Percentiles rank a stretch among this genome's conserved stretches.
These are phyloP conservation scores for Ettlia oleoabundans DNA, from an alignment of 139 green algal species.

Conservation along the genomic window DNA sequence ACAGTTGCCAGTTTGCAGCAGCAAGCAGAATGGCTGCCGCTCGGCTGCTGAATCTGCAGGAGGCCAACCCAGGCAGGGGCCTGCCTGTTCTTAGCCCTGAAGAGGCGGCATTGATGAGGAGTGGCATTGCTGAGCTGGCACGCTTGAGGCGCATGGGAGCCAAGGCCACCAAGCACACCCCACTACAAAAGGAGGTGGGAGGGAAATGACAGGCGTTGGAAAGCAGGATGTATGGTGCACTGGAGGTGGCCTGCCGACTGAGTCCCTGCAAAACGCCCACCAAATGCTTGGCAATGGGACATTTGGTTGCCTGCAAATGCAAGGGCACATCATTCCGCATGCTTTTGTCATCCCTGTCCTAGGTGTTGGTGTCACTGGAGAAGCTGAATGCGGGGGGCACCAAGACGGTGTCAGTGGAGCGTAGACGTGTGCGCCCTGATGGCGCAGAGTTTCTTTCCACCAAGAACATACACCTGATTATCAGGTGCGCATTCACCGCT, in stretches of 20 bases:
- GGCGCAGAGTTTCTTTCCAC: slow-evolving; percentile 6
- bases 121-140: slow-evolving; percentile 41
- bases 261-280: too few relatives aligned
- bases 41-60: neutral
- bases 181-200: slow-evolving; percentile 36
- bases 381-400: slow-evolving; percentile 48
- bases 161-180: slow-evolving; percentile 44
- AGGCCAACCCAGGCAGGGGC: slow-evolving; percentile 43
- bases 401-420: slow-evolving; percentile 29
- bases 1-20: too few relatives aligned
- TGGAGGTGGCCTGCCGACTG: too few relatives aligned
- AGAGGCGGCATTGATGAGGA: slow-evolving; percentile 39
- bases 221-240: too few relatives aligned
- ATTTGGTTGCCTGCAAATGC: too few relatives aligned
- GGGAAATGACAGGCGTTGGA: slow-evolving; percentile 5
- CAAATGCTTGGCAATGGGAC: too few relatives aligned
- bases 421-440: slow-evolving; percentile 32
- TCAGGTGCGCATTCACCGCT: slow-evolving; percentile 3
- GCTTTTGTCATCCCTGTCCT: too few relatives aligned
- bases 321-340: too few relatives aligned
- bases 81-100: slow-evolving; percentile 41
- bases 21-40: neutral
- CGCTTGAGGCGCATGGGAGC: slow-evolving; percentile 39
- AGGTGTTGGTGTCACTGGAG: slow-evolving; percentile 28
- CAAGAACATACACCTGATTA: slow-evolving; percentile 43